A percentile compares a stretch with the other conserved stretches of the same genome.
Conservation (phyloP, 1,284 basidiomycete genomes). For the Cryptococcus deneoformans region DNA sequence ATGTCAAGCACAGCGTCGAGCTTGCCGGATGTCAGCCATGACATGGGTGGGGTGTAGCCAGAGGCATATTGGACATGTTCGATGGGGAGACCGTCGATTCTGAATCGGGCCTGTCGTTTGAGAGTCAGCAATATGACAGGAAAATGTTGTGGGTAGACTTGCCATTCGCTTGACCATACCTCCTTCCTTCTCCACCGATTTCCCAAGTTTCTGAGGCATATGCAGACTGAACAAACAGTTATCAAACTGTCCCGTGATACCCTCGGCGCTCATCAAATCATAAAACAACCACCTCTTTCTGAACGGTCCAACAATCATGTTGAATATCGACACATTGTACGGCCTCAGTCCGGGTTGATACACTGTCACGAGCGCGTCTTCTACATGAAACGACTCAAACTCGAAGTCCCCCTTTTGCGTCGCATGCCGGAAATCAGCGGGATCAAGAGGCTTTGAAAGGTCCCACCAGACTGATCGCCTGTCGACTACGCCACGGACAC, state of each 20-base stretch:
- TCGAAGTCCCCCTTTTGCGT: slow-evolving; percentile 84
- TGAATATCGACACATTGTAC: slow-evolving; percentile 93
- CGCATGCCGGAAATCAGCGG: slow-evolving; percentile 73
- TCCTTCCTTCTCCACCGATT: slow-evolving; percentile 78
- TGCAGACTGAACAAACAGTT: slow-evolving; percentile 97
- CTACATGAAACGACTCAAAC: slow-evolving; percentile 80
- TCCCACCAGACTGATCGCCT: slow-evolving; percentile 88
- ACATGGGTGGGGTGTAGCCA: slow-evolving; percentile 76
- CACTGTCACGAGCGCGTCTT: slow-evolving; percentile 91
- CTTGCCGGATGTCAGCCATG: slow-evolving; percentile 79
- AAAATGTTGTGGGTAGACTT: slow-evolving; percentile 24
- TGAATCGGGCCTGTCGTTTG: slow-evolving; percentile 71
- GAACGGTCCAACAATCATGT: slow-evolving; percentile 79
- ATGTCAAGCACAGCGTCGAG: slow-evolving; percentile 97
- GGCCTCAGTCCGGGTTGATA: slow-evolving; percentile 95
- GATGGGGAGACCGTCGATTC: slow-evolving; percentile 95
- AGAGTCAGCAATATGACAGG: neutral
- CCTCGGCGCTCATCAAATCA: slow-evolving; percentile 86
- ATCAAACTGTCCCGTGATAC: slow-evolving; percentile 95
- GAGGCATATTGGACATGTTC: slow-evolving; percentile 90
- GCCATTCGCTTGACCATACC: slow-evolving; percentile 86
- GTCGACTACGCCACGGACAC: slow-evolving; percentile 91
- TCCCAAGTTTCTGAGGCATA: slow-evolving; percentile 91
- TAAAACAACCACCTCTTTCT: slow-evolving; percentile 96
- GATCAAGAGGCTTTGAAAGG: slow-evolving; percentile 70